A percentile compares a stretch with the other conserved stretches of the same genome.
phyloP scores from a whole-genome alignment of 805 yeast genomes.

The Starmerella riodocensis region DNA sequence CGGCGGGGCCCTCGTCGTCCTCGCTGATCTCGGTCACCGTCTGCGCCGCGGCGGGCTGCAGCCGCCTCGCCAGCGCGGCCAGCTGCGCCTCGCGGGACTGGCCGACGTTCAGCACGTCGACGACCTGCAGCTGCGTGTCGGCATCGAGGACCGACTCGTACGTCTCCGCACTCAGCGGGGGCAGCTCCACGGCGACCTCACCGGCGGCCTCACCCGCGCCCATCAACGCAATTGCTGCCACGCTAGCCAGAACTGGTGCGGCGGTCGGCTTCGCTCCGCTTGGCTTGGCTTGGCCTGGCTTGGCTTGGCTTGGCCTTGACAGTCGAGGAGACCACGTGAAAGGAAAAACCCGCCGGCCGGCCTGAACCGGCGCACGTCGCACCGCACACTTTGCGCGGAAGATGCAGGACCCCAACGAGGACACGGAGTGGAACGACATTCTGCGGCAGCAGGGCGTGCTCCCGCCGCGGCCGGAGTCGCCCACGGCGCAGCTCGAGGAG shows the following conservation, averaged over 20 bases:
- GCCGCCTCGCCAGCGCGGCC: conserved; percentile 3
- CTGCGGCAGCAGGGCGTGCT: conserved; percentile 79
- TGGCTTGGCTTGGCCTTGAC: too few species aligned
- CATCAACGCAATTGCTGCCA: too few species aligned
- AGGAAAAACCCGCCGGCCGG: too few species aligned
- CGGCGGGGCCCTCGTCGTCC: conserved; percentile 1
- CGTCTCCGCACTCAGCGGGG: not conserved
- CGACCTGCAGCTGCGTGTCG: conserved; percentile 10
- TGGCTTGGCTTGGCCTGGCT: too few species aligned
- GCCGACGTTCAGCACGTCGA: conserved; percentile 20
- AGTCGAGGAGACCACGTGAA: too few species aligned
- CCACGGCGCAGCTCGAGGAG: conserved; percentile 73
- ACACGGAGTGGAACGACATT: conserved; percentile 98
- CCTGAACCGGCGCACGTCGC: too few species aligned
- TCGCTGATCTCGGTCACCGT: not conserved
- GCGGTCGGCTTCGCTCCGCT: too few species aligned
- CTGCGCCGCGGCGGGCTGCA: not conserved
- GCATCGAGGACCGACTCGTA: not conserved
- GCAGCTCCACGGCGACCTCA: not conserved
- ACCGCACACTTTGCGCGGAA: not conserved
- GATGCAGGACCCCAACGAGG: conserved; percentile 68
- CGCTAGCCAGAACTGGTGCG: too few species aligned
- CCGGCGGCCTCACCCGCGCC: too few species aligned
- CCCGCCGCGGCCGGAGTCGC: conserved; percentile 83
- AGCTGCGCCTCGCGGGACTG: conserved; percentile 7